phyloP scores from a whole-genome alignment of 1,139 yeast species.

The Kurtzmaniella quercitrusa region DNA sequence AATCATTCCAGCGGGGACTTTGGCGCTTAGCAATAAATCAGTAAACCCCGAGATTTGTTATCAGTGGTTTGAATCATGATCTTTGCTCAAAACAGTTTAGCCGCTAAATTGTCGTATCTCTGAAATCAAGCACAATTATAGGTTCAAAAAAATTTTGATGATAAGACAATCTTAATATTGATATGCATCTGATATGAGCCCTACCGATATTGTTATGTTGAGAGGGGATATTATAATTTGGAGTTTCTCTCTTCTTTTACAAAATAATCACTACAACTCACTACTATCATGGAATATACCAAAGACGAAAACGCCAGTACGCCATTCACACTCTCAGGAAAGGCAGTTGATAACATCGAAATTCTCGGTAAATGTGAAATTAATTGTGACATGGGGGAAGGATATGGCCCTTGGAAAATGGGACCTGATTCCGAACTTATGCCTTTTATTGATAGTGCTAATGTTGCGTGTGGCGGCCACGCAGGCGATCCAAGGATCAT shows the following conservation, averaged over 20 bases:
- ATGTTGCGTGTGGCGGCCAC: conserved; percentile 37
- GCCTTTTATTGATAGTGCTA: conserved; percentile 35
- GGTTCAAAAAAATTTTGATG: no score
- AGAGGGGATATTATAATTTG: neutral
- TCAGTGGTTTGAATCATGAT: neutral
- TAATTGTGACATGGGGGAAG: conserved; percentile 38
- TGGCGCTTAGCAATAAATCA: neutral
- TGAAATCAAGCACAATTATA: no score
- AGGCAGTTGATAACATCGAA: conserved; percentile 11
- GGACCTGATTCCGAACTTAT: conserved; percentile 37
- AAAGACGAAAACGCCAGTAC: conserved; percentile 5
- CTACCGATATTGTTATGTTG: no score
- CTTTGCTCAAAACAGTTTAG: neutral
- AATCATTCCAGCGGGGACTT: neutral
- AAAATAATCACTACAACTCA: neutral
- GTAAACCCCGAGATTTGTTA: neutral
- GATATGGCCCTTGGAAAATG: conserved; percentile 32
- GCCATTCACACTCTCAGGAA: conserved; percentile 11
- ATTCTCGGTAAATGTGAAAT: conserved; percentile 19
- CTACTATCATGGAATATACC: conserved; percentile 1
- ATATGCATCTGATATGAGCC: no score
- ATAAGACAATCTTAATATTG: no score
- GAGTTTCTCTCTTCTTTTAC: neutral
- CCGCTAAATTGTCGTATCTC: neutral
- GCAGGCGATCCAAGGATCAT: conserved; percentile 34